Base-by-base conservation (phyloP, 208 protist species). In the Trypanosomatidae sp. region DNA sequence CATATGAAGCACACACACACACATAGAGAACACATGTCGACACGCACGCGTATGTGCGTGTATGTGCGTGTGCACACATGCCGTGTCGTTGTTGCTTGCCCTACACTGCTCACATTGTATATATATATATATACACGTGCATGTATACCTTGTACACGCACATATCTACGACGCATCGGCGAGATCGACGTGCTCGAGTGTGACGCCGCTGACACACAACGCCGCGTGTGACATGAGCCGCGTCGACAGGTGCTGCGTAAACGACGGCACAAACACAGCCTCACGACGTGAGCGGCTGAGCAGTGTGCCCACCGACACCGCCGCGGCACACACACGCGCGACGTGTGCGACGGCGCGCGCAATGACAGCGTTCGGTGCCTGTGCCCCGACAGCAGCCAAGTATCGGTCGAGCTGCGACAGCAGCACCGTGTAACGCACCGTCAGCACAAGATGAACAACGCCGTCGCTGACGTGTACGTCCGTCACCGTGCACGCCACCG, bases 381-480 rank as follows among this genome's bases (percentile, higher is more conserved):
- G 46, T 6, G 82, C 73, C 3, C 82, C 82, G 7, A 88, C 69
- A 0, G 77, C 77, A 2, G 82, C 71, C 7, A 91, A 58, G 48
- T 88, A 91, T 6, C 82, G 69, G 59, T 91, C 82, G 4, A 91
- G 48, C 54, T 85, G 64, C 7, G 73, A 64, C 22, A 83, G 67
- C 3, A 53, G 68, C 24, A 91, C 85, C 10, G 51, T 73, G 50
- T 87, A 87, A 15, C 66, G 60, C 3, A 85, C 35, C 3, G 77
- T 81, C 15, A 80, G 42, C 21, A 77, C 62, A 53, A 91, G 71
- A 49, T 71, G 59, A 13, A 91, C 48, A n/a, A 50, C 43, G 6
- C 77, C 82, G 43, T 88, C 82, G 2, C 60, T 49, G 25, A 79
- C 58, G 23, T 65, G 53, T 6, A 91, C 55, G 27, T 54, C 55